Evolutionary conservation across 371 early-diverging fungal species (phyloP).

Genomic region (Cokeromyces recurvatus): DNA sequence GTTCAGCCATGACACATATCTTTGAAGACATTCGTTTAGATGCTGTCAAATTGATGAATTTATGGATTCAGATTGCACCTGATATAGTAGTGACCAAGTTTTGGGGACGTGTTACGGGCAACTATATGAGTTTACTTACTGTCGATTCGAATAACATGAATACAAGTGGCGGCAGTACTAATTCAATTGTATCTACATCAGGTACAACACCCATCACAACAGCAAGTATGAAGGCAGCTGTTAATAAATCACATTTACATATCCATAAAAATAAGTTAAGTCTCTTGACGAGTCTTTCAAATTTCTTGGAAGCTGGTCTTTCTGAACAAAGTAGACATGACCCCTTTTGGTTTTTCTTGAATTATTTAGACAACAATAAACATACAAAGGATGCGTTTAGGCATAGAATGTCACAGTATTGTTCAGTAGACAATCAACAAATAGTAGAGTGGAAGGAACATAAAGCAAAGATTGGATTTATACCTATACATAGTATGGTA

Average conservation of each 20-base stretch:
- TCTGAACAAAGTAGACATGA: slow-evolving; percentile 20
- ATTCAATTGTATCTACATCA: neutral
- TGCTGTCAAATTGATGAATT: slow-evolving; percentile 71
- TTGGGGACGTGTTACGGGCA: slow-evolving; percentile 53
- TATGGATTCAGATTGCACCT: slow-evolving; percentile 68
- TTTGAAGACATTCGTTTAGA: slow-evolving; percentile 80
- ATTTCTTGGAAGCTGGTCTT: slow-evolving; percentile 43
- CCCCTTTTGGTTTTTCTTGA: slow-evolving; percentile 48
- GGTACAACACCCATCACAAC: slow-evolving; percentile 3
- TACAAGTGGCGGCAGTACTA: slow-evolving; percentile 3
- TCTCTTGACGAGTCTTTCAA: slow-evolving; percentile 30
- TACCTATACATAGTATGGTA: slow-evolving; percentile 16
- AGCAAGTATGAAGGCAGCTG: slow-evolving; percentile 32
- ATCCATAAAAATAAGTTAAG: slow-evolving; percentile 41
- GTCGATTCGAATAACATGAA: slow-evolving; percentile 28
- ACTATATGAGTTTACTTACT: slow-evolving; percentile 38
- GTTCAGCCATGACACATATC: slow-evolving; percentile 90
- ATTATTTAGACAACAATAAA: slow-evolving; percentile 41
- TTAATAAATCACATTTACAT: slow-evolving; percentile 39
- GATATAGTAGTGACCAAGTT: slow-evolving; percentile 53
- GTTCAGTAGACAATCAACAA: slow-evolving; percentile 3
- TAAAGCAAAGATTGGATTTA: slow-evolving; percentile 6
- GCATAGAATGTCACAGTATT: slow-evolving; percentile 15
- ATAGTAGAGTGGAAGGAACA: slow-evolving; percentile 12
- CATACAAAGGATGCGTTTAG: slow-evolving; percentile 45